Conservation (phyloP, 441 rosid genomes). For the Erodium chrysanthum region DNA sequence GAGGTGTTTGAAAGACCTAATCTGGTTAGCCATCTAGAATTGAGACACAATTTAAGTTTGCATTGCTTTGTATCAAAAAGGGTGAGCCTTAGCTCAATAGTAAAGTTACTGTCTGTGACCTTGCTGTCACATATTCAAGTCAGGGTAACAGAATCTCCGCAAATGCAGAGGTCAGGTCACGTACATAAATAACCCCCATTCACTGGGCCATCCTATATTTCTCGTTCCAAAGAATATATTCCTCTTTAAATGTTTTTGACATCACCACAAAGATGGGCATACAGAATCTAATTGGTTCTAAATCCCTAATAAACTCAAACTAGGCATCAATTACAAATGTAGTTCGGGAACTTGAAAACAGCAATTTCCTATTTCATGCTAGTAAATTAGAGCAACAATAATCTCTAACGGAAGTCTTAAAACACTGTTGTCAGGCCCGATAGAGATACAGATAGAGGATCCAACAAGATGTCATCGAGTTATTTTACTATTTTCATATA, state of each 20-base stretch:
- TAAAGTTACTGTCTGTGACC: background rate
- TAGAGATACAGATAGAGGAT: background rate
- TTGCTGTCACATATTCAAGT: background rate
- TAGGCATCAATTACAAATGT: background rate
- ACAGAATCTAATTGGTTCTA: background rate
- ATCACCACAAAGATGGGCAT: background rate
- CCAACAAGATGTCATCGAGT: background rate
- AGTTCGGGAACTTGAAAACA: background rate
- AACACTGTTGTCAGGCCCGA: background rate
- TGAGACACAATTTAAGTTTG: background rate
- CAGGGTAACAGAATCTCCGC: background rate
- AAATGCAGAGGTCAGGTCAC: background rate
- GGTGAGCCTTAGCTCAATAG: background rate
- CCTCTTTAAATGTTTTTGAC: background rate
- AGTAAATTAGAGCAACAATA: background rate
- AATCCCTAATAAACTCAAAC: conserved; percentile 1
- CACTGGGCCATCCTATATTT: background rate
- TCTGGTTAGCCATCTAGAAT: background rate
- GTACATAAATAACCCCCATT: background rate
- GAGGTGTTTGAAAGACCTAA: background rate
- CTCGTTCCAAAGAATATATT: background rate
- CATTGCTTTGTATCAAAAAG: background rate
- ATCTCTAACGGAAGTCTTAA: background rate
- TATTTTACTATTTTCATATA: background rate
- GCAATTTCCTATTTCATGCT: background rate